Conservation (phyloP, 331 rosid species). For the Dryas integrifolia region DNA sequence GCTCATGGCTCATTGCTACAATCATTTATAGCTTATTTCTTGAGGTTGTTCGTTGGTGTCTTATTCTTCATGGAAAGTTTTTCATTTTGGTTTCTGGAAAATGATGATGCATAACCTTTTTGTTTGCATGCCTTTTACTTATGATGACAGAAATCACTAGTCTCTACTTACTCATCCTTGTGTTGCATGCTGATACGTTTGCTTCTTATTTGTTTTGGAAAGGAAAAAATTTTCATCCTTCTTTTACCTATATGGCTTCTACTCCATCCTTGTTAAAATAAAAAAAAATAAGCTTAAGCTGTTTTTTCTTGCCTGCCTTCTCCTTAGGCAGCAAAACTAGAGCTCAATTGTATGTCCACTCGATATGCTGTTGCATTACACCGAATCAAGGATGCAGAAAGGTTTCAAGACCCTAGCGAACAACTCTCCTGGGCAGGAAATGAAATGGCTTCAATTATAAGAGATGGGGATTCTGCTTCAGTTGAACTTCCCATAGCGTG, state of each 20-base stretch:
- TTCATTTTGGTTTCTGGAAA: conserved; percentile 19
- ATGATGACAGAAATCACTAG: conserved; percentile 4
- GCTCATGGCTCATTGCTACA: conserved; percentile 54
- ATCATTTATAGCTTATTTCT: conserved; percentile 44
- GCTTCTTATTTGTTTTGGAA: background rate
- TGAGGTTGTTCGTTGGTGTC: conserved; percentile 49
- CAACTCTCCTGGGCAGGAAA: conserved; percentile 90
- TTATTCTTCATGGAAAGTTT: conserved; percentile 31
- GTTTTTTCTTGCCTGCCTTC: conserved; percentile 30
- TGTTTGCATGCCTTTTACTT: conserved; percentile 16
- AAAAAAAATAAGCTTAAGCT: conserved; percentile 20
- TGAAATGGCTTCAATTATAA: conserved; percentile 90
- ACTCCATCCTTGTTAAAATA: background rate
- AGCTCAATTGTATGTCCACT: conserved; percentile 88
- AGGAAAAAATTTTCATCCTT: conserved; percentile 5
- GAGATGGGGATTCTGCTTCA: conserved; percentile 74
- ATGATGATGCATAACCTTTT: conserved; percentile 15
- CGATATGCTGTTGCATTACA: conserved; percentile 81
- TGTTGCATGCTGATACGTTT: background rate
- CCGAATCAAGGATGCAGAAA: conserved; percentile 90
- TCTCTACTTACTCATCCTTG: conserved; percentile 5
- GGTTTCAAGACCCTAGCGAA: conserved; percentile 88
- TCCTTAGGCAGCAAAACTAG: conserved; percentile 82
- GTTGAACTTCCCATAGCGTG: conserved; percentile 83
- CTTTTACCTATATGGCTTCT: conserved; percentile 1